Evolutionary conservation across 306 rosid species (phyloP).

Genomic region (Prunus davidiana): DNA sequence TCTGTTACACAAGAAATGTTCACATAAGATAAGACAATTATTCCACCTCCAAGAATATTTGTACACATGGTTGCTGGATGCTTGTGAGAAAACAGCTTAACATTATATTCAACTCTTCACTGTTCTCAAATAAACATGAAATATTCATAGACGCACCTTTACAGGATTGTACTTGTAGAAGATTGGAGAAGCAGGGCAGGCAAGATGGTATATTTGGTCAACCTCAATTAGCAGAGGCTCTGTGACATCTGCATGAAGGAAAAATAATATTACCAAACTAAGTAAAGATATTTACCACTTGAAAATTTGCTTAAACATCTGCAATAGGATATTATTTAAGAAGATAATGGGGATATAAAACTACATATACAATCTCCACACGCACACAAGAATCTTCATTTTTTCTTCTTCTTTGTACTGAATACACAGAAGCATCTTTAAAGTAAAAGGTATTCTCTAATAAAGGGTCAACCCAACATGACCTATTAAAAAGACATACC

Average conservation of each 20-base stretch:
- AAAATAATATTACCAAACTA: neutral
- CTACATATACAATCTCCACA: neutral
- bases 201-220: conserved; percentile 94
- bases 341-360: neutral
- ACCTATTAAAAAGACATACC: conserved; percentile 44
- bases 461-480: neutral
- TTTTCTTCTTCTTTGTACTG: neutral
- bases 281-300: neutral
- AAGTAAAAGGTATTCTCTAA: neutral
- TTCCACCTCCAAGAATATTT: neutral
- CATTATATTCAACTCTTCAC: neutral
- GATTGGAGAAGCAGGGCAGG: conserved; percentile 97
- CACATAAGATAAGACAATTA: conserved; percentile 22
- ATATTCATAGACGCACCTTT: conserved; percentile 48
- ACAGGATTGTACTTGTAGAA: conserved; percentile 97
- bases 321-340: neutral
- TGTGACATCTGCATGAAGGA: conserved; percentile 59
- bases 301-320: neutral
- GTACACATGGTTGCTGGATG: neutral
- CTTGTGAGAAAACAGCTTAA: neutral
- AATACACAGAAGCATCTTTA: neutral
- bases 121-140: neutral
- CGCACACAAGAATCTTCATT: neutral
- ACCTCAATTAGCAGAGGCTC: conserved; percentile 86
- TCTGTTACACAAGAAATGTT: conserved; percentile 44